A percentile compares a stretch with the other conserved stretches of the same genome.
These are phyloP conservation scores for Leishmania arabica DNA, from an alignment of 208 protist genomes.

Conservation along the genomic window DNA sequence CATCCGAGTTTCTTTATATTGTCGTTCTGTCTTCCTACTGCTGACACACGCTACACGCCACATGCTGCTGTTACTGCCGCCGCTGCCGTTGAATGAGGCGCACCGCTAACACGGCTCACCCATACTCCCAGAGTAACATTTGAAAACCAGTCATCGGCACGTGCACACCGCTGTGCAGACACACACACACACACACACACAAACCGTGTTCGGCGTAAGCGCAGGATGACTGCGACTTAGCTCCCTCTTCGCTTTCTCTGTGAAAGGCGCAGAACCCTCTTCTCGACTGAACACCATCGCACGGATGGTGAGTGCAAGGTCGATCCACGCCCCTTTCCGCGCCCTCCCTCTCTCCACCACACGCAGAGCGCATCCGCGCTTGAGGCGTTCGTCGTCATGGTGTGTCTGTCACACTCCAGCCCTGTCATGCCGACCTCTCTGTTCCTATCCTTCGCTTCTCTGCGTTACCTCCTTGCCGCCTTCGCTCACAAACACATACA, in stretches of 20 bases:
- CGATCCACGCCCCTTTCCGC: too few relatives aligned
- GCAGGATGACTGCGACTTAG: background rate
- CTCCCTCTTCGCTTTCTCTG: background rate
- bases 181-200: background rate
- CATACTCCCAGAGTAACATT: background rate
- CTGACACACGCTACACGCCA: background rate
- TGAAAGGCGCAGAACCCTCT: background rate
- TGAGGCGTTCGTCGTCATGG: background rate
- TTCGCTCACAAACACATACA: background rate
- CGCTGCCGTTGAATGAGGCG: background rate
- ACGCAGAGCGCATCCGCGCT: background rate
- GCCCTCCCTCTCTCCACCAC: background rate
- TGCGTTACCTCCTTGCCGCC: conserved; percentile 12
- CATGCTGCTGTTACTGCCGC: background rate
- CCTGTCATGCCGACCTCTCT: background rate
- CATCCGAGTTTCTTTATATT: background rate
- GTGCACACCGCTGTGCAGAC: background rate
- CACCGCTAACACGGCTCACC: background rate
- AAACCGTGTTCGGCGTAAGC: background rate
- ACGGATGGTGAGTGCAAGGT: background rate
- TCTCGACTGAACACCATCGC: background rate
- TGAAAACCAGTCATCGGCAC: background rate
- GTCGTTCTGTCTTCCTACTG: background rate
- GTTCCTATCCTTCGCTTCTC: background rate
- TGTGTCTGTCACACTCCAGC: background rate